Conservation (phyloP, 495 filamentous ascomycete genomes). For the Aspergillus nanangensis region DNA sequence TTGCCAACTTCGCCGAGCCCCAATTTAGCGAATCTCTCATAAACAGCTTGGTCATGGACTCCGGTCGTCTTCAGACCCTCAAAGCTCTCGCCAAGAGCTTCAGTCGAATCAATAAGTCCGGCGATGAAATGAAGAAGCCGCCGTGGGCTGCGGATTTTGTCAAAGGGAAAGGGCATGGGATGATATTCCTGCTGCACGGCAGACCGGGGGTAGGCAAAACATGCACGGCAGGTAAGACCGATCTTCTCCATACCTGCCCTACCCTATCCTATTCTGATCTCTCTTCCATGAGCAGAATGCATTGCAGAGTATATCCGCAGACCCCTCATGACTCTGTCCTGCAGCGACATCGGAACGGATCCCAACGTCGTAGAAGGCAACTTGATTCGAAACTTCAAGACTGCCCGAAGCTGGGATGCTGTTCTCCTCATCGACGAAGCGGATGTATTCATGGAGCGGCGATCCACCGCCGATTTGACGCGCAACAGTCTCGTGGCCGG, state of each 20-base stretch:
- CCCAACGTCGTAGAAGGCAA: neutral
- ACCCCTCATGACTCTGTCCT: neutral
- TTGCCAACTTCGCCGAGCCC: neutral
- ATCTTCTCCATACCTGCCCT: neutral
- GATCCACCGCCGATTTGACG: neutral
- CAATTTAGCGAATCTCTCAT: neutral
- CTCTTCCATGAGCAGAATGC: neutral
- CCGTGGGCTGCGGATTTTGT: neutral
- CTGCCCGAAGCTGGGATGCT: neutral
- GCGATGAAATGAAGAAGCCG: neutral
- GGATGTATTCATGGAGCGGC: slow-evolving; percentile 2
- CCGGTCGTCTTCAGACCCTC: neutral
- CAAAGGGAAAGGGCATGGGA: neutral
- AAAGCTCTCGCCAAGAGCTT: neutral
- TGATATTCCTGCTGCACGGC: neutral
- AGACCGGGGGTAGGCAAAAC: neutral
- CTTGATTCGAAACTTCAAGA: neutral
- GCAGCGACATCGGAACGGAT: neutral
- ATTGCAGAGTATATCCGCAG: neutral
- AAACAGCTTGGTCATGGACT: neutral
- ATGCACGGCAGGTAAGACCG: neutral
- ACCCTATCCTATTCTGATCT: too few species aligned
- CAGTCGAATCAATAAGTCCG: neutral
- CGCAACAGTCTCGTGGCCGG: slow-evolving; percentile 12
- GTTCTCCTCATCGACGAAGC: slow-evolving; percentile 1